Base-by-base conservation (phyloP, 805 yeast species). In the Scheffersomyces coipomensis region DNA sequence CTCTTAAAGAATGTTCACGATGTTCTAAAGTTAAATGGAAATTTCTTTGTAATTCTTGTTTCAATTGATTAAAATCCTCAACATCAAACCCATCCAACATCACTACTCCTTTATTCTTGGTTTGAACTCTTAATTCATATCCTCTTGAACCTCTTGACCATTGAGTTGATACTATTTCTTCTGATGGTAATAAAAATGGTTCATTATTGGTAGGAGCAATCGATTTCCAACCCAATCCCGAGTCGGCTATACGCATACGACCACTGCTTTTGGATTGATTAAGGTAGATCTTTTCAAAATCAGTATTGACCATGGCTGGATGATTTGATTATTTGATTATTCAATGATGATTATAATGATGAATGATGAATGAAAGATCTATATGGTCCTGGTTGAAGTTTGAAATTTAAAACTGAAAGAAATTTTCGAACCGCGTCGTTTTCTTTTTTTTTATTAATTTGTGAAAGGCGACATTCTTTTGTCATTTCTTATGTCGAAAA, bases 171-270 rank as follows among this genome's bases (percentile, higher is more conserved):
- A 85, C 74, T 19, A 93, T 70, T 59, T 90, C 96, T 21, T 87
- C 86, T 8, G 88, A 79, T n/a, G 97, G 91, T 42, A 93, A 71
- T 44, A 93, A 69, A 51, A 88, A 88, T n/a, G 97, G 97, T 34
- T 78, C 79, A 41, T 40, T 48, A 24, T 43, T 43, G 41, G 72
- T 71, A 5, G 74, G 66, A 13, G 77, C 59, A 2, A 81, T 67
- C 0, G 83, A 83, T 58, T 91, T 91, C 99, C 99, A 93, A 34
- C 99, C 99, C 21, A 93, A 75, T 35, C 99, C 99, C n/a, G 95
- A 82, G 46, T 86, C 93, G 11, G 97, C 96, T 46, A 93, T 79
- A 66, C 99, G 88, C 75, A 91, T 83, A 52, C 95, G 83, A 18
- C 99, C 99, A 34, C 79, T 77, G 29, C 75, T 71, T 51, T 81